Percentiles rank a stretch among this genome's conserved stretches.
Conservation (phyloP, 2,329 filamentous ascomycete species). For the Colletotrichum filicis region DNA sequence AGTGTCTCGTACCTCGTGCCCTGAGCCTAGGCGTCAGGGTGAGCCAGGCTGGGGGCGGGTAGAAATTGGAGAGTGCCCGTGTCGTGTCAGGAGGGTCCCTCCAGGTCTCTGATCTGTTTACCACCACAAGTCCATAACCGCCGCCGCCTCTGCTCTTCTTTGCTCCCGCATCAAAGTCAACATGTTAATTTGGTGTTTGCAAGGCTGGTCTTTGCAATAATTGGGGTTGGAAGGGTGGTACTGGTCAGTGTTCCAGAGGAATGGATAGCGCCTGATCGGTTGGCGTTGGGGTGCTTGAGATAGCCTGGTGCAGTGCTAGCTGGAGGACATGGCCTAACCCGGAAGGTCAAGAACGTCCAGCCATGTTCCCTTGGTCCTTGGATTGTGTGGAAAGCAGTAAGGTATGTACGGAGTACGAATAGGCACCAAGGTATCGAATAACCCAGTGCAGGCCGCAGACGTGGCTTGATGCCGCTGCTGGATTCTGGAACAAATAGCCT, state of each 20-base stretch:
- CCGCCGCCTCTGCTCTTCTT: neutral
- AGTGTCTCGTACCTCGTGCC: neutral
- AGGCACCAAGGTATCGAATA: neutral
- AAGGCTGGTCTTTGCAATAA: conserved; percentile 22
- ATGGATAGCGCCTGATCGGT: conserved; percentile 16
- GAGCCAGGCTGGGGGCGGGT: neutral
- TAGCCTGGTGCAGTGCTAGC: conserved; percentile 14
- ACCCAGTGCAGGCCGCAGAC: neutral
- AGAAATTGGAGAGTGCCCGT: conserved; percentile 1
- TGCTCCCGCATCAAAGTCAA: neutral
- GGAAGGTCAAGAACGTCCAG: conserved; percentile 3
- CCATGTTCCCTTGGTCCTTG: neutral
- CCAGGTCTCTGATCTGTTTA: neutral
- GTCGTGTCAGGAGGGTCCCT: neutral
- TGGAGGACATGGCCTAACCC: conserved; percentile 4
- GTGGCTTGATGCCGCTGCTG: neutral
- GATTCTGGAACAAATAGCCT: neutral
- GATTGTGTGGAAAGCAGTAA: neutral
- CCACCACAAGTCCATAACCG: neutral
- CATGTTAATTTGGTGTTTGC: conserved; percentile 20
- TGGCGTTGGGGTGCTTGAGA: conserved; percentile 7
- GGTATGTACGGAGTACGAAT: too few relatives aligned
- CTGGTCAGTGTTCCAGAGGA: conserved; percentile 23
- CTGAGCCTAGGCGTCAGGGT: neutral
- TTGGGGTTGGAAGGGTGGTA: conserved; percentile 15